A percentile compares a stretch with the other conserved stretches of the same genome.
Evolutionary conservation across 495 filamentous ascomycete genomes (phyloP).

Genomic region (Pseudevernia furfuracea): DNA sequence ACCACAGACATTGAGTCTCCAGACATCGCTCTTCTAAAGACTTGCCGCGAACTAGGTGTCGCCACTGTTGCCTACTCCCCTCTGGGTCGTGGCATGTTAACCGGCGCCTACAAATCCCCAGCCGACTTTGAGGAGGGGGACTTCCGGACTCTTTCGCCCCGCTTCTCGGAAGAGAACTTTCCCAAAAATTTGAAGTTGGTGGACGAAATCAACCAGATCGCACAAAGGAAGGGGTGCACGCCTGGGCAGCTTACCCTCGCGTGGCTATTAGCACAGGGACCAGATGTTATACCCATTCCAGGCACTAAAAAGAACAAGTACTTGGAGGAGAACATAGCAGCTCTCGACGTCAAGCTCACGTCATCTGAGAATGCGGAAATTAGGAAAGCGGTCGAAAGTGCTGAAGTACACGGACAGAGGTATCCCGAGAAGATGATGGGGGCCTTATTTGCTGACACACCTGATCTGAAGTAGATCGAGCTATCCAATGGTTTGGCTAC

Average conservation of each 20-base stretch:
- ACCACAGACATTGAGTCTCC: conserved; percentile 47
- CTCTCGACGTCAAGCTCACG: conserved; percentile 40
- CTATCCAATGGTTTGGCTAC: not conserved
- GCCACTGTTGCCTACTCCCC: conserved; percentile 41
- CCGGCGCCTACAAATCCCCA: conserved; percentile 30
- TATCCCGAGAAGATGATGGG: conserved; percentile 28
- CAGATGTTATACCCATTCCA: conserved; percentile 50
- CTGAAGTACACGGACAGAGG: conserved; percentile 36
- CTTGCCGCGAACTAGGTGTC: conserved; percentile 41
- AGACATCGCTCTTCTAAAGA: conserved; percentile 41
- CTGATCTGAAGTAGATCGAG: conserved; percentile 13
- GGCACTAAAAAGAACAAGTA: conserved; percentile 50
- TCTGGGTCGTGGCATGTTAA: conserved; percentile 41
- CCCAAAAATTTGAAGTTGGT: conserved; percentile 41
- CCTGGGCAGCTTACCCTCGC: conserved; percentile 42
- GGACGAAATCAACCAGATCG: conserved; percentile 35
- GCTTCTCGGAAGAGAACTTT: conserved; percentile 45
- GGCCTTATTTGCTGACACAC: conserved; percentile 20
- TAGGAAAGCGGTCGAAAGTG: conserved; percentile 36
- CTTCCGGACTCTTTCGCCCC: conserved; percentile 34
- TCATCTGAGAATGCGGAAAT: conserved; percentile 45
- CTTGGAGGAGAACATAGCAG: conserved; percentile 50
- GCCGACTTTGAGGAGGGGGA: conserved; percentile 32
- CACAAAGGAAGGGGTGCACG: conserved; percentile 41
- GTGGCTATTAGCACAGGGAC: conserved; percentile 46